Evolutionary conservation across 352 stramenopile genomes (phyloP), one percentile per base, ranked within the genome.

Genomic region (Globisporangium splendens): DNA sequence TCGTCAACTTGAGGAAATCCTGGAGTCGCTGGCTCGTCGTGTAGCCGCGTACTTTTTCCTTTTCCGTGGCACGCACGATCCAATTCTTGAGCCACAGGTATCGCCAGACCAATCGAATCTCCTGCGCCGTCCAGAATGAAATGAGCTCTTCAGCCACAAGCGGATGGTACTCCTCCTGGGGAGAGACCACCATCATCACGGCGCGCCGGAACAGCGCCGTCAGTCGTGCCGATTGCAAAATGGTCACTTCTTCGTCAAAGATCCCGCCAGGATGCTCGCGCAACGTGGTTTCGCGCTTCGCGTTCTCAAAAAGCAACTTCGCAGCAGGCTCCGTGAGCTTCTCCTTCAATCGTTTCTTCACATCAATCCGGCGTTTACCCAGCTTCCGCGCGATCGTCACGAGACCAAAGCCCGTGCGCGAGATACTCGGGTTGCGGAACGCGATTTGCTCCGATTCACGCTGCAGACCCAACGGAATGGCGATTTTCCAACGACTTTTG

Each of bases 51-150:
- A 81, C 77, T 8, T 74, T 65, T 51, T 93, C 79, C n/a, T 77
- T 77, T 39, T 93, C 77, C 5, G 77, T 87, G 12, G 85, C 76
- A 18, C 78, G 71, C 18, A 93, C 83, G 50, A 95, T 95, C 85
- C 85, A 95, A 41, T 89, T 88, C 33, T 88, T 88, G 11, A 95
- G 66, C 83, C 83, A 95, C 3, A 95, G 53, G 48, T 93, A 93
- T 22, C 85, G 74, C 85, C 85, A 95, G 44, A 95, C 80, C 8
- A 89, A 59, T 24, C 79, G 73, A 52, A 95, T 88, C 35, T 95
- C 83, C 12, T 84, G 60, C 6, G 76, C 72, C 2, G 57, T 78
- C 85, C 85, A 95, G 33, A 79, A 80, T n/a, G 78, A 86, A n/a
- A 93, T 88, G 20, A 95, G 65, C 50, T 91, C 78, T 62, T 95